These are phyloP conservation scores for Rhododendron ferrugineum DNA, from an alignment of 148 eudicot species.

Conservation along the genomic window DNA sequence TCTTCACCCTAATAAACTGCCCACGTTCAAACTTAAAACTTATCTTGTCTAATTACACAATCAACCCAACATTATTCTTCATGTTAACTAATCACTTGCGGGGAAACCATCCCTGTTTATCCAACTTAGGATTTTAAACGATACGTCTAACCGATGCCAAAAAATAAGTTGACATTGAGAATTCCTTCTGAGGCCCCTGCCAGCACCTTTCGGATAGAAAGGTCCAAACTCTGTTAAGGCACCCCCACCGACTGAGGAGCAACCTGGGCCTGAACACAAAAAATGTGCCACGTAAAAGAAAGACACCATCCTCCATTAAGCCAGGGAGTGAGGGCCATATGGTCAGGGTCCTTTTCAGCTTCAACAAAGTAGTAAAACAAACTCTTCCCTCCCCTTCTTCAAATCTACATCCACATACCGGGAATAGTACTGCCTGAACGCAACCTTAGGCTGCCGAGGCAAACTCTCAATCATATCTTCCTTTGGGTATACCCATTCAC, in stretches of 20 bases:
- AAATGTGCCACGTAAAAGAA: background rate
- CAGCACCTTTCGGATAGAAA: constrained; percentile 82
- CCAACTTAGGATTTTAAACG: too few relatives aligned
- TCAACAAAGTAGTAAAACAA: constrained; percentile 97
- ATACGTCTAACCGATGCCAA: too few relatives aligned
- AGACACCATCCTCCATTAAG: constrained; percentile 82
- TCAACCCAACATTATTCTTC: too few relatives aligned
- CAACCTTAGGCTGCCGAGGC: constrained; percentile 88
- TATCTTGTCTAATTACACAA: too few relatives aligned
- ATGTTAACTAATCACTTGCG: too few relatives aligned
- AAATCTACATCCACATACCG: constrained; percentile 90
- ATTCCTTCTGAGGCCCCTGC: constrained; percentile 62
- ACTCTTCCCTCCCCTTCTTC: constrained; percentile 76
- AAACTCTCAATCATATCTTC: constrained; percentile 71
- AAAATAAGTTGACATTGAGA: constrained; percentile 65
- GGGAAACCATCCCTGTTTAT: too few relatives aligned
- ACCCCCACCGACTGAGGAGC: constrained; percentile 98
- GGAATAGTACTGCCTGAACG: constrained; percentile 72
- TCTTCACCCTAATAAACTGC: too few relatives aligned
- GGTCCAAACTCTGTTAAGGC: constrained; percentile 96
- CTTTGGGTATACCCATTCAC: constrained; percentile 64
- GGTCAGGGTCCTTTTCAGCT: constrained; percentile 52
- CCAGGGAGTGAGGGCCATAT: constrained; percentile 79
- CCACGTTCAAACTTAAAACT: too few relatives aligned
- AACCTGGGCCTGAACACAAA: constrained; percentile 85